Evolutionary conservation across 2,329 filamentous ascomycete genomes (phyloP).

Genomic region (Diplodia seriata): DNA sequence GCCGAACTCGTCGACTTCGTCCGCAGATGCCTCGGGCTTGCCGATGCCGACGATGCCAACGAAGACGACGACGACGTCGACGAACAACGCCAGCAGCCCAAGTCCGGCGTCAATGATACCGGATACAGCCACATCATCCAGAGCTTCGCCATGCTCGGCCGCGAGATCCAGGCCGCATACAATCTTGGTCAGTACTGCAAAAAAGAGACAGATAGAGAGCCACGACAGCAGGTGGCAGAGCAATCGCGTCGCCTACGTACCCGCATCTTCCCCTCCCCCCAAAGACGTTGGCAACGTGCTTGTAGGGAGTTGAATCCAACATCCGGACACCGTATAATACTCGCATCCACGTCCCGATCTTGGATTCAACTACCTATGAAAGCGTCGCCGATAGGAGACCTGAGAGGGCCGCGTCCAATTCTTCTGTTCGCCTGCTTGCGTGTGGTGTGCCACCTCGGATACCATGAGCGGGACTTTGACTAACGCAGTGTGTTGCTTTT

Average conservation of each 20-base stretch:
- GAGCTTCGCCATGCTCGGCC: background rate
- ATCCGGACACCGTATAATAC: no score
- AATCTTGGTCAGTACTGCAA: background rate
- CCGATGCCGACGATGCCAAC: background rate
- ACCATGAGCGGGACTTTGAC: background rate
- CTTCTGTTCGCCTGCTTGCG: no score
- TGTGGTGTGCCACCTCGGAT: no score
- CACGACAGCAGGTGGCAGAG: no score
- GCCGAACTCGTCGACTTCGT: background rate
- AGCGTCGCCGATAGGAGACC: no score
- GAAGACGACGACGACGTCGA: background rate
- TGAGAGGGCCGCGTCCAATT: no score
- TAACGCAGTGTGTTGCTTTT: background rate
- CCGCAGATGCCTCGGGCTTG: background rate
- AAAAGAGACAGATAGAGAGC: background rate
- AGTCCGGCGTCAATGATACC: background rate
- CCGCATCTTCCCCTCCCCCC: no score
- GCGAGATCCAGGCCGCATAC: background rate
- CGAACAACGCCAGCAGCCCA: background rate
- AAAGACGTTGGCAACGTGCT: no score
- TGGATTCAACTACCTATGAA: no score
- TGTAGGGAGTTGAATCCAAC: no score
- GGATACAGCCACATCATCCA: background rate
- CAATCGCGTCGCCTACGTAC: no score
- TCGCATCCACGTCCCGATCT: no score